Percentiles rank a stretch among this genome's conserved stretches.
These are phyloP conservation scores for Clarireedia paspali DNA, from an alignment of 2,329 filamentous ascomycete genomes.

Conservation along the genomic window DNA sequence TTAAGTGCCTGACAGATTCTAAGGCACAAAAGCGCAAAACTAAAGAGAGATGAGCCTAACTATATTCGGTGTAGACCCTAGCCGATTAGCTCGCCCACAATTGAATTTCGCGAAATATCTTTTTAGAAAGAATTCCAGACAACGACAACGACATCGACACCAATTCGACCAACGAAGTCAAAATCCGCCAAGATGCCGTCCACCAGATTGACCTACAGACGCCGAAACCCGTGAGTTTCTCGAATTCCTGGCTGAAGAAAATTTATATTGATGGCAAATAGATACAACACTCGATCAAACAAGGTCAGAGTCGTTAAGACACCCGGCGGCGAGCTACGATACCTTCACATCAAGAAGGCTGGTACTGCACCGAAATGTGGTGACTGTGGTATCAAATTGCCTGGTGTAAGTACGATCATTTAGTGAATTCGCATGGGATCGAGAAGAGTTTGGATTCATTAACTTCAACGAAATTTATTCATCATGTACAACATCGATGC, in stretches of 20 bases:
- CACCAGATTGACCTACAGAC: constrained; percentile 46
- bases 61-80: constrained; percentile 5
- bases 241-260: neutral
- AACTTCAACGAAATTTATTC: neutral
- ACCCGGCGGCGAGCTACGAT: constrained; percentile 88
- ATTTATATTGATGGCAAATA: constrained; percentile 31
- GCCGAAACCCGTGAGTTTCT: constrained; percentile 65
- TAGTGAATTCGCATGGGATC: neutral
- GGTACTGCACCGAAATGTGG: constrained; percentile 97
- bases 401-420: constrained; percentile 69
- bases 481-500: too few species aligned
- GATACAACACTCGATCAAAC: constrained; percentile 98
- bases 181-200: constrained; percentile 40
- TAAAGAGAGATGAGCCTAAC: neutral
- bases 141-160: constrained; percentile 23
- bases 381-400: constrained; percentile 96
- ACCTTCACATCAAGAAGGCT: constrained; percentile 99
- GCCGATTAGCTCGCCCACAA: constrained; percentile 5
- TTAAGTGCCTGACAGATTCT: neutral
- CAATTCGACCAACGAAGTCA: constrained; percentile 25
- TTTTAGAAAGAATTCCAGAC: constrained; percentile 7
- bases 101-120: constrained; percentile 2
- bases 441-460: neutral
- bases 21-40: neutral
- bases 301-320: constrained; percentile 94